A percentile compares a stretch with the other conserved stretches of the same genome.
Evolutionary conservation across 768 basidiomycete species (phyloP).

Genomic region (Kwoniella europaea): DNA sequence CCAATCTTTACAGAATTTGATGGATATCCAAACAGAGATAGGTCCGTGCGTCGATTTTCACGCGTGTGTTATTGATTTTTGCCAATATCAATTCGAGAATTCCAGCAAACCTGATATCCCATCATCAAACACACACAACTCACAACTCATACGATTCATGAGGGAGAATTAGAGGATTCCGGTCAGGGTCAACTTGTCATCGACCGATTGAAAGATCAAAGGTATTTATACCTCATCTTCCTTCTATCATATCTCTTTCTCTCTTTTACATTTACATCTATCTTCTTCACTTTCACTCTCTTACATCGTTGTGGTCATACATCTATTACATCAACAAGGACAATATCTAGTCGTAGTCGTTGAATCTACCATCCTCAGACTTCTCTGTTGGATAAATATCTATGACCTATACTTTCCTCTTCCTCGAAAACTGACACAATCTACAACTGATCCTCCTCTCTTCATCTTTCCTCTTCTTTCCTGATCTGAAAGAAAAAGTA

Average conservation of each 20-base stretch:
- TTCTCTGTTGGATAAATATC: neutral
- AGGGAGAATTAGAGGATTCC: neutral
- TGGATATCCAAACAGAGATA: neutral
- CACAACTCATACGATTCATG: neutral
- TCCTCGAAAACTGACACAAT: too few relatives aligned
- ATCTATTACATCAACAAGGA: neutral
- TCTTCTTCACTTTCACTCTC: neutral
- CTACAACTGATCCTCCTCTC: neutral
- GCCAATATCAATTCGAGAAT: neutral
- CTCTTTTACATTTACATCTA: conserved; percentile 2
- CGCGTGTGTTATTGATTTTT: conserved; percentile 13
- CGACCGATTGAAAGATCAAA: too few relatives aligned
- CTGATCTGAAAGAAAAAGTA: neutral
- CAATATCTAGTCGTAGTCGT: neutral
- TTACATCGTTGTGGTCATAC: conserved; percentile 8
- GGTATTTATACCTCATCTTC: neutral
- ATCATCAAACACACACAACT: conserved; percentile 9
- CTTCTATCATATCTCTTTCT: neutral
- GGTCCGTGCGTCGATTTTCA: conserved; percentile 8
- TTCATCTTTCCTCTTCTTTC: conserved; percentile 16
- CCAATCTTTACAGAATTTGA: neutral
- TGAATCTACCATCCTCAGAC: conserved; percentile 12
- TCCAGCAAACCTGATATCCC: neutral
- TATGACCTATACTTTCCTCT: neutral
- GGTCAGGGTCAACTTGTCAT: neutral